Conservation (phyloP, 2,329 filamentous ascomycete species). For the Sporothrix pseudoabietina region DNA sequence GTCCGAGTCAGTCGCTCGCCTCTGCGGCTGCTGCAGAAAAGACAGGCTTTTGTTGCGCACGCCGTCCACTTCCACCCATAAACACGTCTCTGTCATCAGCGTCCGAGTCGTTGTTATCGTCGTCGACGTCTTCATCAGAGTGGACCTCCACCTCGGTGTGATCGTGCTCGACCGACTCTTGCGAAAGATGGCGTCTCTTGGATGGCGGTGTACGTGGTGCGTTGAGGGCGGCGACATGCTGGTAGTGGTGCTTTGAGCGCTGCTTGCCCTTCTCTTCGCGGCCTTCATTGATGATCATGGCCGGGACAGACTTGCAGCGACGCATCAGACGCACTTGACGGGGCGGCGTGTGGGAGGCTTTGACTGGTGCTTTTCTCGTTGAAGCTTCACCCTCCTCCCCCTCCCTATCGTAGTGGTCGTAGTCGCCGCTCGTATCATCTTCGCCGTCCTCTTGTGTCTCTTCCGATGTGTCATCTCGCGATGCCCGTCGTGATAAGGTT, state of each 20-base stretch:
- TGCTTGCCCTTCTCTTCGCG: not conserved
- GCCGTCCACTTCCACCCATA: not conserved
- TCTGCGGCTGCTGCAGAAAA: not conserved
- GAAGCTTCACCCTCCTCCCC: no score
- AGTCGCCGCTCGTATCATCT: slow-evolving; percentile 23
- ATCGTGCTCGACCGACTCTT: slow-evolving; percentile 20
- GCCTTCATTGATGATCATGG: not conserved
- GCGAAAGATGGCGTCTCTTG: not conserved
- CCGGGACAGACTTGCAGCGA: slow-evolving; percentile 14
- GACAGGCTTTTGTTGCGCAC: not conserved
- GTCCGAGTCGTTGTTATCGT: not conserved
- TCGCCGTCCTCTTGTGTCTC: slow-evolving; percentile 12
- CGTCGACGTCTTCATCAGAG: not conserved
- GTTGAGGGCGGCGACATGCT: not conserved
- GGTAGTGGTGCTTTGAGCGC: not conserved
- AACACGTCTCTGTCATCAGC: slow-evolving; percentile 25
- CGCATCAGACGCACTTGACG: not conserved
- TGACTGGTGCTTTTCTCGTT: not conserved
- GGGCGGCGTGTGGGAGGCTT: not conserved
- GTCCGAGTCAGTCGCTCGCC: slow-evolving; percentile 17
- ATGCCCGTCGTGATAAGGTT: not conserved
- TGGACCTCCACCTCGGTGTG: slow-evolving; percentile 23
- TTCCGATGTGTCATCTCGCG: slow-evolving; percentile 17
- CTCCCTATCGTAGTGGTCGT: slow-evolving; percentile 6
- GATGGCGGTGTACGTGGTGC: not conserved